phyloP scores from a whole-genome alignment of 495 filamentous ascomycete species.

The Haplographium delicatum region DNA sequence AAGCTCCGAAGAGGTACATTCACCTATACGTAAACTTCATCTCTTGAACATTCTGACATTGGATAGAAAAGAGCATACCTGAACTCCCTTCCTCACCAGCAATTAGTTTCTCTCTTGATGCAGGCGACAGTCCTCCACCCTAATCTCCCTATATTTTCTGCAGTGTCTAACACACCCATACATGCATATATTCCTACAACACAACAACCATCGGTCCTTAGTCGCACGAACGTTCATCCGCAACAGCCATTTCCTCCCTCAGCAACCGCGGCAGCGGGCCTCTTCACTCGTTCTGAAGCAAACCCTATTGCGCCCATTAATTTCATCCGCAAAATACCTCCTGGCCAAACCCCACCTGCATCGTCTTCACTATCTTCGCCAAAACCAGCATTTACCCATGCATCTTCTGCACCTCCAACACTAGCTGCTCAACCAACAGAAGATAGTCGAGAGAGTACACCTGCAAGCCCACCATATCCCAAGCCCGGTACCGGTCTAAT shows the following conservation, averaged over 20 bases:
- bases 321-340: conserved; percentile 34
- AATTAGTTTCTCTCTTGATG: conserved; percentile 42
- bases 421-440: conserved; percentile 4
- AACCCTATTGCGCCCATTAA: conserved; percentile 34
- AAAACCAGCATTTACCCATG: conserved; percentile 3
- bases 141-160: conserved; percentile 35
- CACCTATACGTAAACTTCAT: background rate
- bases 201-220: conserved; percentile 18
- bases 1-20: conserved; percentile 35
- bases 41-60: conserved; percentile 10
- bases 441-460: conserved; percentile 25
- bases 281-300: conserved; percentile 34
- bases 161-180: conserved; percentile 25
- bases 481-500: conserved; percentile 55
- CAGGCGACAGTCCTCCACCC: conserved; percentile 36
- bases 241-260: conserved; percentile 30
- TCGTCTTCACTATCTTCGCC: conserved; percentile 6
- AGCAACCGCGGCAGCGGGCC: conserved; percentile 27
- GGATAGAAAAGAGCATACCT: conserved; percentile 45
- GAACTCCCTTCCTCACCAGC: conserved; percentile 32
- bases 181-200: conserved; percentile 28
- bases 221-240: conserved; percentile 35
- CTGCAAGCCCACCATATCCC: conserved; percentile 58
- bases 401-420: conserved; percentile 13
- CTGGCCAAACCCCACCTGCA: conserved; percentile 16